phyloP scores from a whole-genome alignment of 1,284 basidiomycete genomes.

The Apiotrichum laibachii region DNA sequence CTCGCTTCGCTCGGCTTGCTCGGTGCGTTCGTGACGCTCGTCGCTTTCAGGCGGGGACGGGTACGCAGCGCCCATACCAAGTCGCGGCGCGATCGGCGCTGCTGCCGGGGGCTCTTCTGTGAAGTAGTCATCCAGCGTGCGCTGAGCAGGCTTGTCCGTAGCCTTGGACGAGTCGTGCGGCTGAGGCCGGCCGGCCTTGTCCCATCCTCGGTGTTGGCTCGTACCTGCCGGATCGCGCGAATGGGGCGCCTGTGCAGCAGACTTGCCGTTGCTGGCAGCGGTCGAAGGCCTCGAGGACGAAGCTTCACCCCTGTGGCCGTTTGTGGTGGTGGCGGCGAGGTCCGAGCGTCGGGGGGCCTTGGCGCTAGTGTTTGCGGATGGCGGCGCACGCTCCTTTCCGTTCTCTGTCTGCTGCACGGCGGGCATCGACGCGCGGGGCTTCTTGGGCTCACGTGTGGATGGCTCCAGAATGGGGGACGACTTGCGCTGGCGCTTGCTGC shows the following conservation, averaged over 20 bases:
- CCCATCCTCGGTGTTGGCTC: too few species aligned
- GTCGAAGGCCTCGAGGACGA: not conserved
- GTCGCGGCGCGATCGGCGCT: not conserved
- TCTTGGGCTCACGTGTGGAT: not conserved
- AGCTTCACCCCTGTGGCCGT: not conserved
- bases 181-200: too few species aligned
- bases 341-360: not conserved
- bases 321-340: not conserved
- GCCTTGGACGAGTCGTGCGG: too few species aligned
- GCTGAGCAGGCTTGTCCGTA: not conserved
- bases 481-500: not conserved
- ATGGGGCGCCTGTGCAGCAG: too few species aligned
- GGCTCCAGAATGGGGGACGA: not conserved
- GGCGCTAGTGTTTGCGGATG: not conserved
- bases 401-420: not conserved
- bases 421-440: not conserved
- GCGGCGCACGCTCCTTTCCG: not conserved
- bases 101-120: not conserved
- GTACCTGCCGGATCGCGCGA: too few species aligned
- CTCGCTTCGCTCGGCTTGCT: not conserved
- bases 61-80: conserved; percentile 8
- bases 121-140: conserved; percentile 2
- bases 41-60: conserved; percentile 34
- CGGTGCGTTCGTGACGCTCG: conserved; percentile 4
- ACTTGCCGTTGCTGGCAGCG: not conserved